These are phyloP conservation scores for Penicillium freii DNA, from an alignment of 2,329 filamentous ascomycete species.

Conservation along the genomic window DNA sequence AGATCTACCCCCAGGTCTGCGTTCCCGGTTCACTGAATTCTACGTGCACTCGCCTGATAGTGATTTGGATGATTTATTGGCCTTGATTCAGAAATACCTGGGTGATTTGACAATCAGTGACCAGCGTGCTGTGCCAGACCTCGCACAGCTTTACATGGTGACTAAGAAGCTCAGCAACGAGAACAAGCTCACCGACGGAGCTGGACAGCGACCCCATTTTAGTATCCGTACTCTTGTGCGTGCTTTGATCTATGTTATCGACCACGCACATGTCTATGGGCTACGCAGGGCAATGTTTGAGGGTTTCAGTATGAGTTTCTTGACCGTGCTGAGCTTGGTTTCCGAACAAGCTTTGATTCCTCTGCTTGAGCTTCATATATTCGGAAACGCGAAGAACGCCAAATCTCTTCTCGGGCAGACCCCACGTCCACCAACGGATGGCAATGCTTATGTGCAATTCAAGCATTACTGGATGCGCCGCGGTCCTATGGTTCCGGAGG, in stretches of 20 bases:
- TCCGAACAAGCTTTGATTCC: slow-evolving; percentile 79
- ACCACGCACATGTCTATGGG: slow-evolving; percentile 80
- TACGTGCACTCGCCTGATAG: slow-evolving; percentile 90
- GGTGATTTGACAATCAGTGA: slow-evolving; percentile 69
- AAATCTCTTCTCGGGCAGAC: slow-evolving; percentile 74
- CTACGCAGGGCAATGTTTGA: slow-evolving; percentile 84
- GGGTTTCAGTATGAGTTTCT: slow-evolving; percentile 96
- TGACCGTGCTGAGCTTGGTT: slow-evolving; percentile 78
- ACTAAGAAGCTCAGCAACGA: slow-evolving; percentile 78
- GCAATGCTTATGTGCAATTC: slow-evolving; percentile 75
- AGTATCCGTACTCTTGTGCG: slow-evolving; percentile 91
- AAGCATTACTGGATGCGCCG: slow-evolving; percentile 88
- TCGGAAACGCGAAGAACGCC: slow-evolving; percentile 66
- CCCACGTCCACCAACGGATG: slow-evolving; percentile 74
- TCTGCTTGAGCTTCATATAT: slow-evolving; percentile 75
- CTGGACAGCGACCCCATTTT: slow-evolving; percentile 94
- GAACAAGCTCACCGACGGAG: slow-evolving; percentile 87
- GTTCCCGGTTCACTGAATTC: slow-evolving; percentile 91
- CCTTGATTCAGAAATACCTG: slow-evolving; percentile 85
- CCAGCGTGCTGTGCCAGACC: slow-evolving; percentile 71
- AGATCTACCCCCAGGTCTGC: slow-evolving; percentile 81
- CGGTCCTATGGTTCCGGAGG: slow-evolving; percentile 64
- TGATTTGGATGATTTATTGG: slow-evolving; percentile 80
- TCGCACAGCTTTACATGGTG: slow-evolving; percentile 82
- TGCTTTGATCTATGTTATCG: slow-evolving; percentile 81